These are phyloP conservation scores for Mycena polygramma DNA, from an alignment of 768 basidiomycete species.

Conservation along the genomic window DNA sequence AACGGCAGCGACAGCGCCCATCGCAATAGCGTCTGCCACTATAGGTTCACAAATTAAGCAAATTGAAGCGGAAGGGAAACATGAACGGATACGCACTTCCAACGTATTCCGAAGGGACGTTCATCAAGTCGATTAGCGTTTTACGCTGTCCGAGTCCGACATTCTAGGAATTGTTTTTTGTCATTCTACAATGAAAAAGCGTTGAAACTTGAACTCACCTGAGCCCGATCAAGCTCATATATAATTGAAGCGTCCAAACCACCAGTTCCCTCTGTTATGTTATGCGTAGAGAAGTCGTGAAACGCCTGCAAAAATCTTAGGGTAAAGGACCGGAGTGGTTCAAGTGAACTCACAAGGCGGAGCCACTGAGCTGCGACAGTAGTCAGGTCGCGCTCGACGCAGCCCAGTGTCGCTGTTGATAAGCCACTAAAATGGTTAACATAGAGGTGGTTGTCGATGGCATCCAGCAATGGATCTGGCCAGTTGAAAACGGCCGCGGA, in stretches of 20 bases:
- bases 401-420: too few species aligned
- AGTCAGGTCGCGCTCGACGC: too few species aligned
- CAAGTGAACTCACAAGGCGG: too few species aligned
- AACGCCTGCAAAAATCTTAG: too few species aligned
- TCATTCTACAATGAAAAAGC: constrained; percentile 16
- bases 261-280: constrained; percentile 40
- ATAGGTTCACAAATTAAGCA: background rate
- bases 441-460: too few species aligned
- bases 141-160: background rate
- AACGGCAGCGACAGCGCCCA: constrained; percentile 4
- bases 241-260: constrained; percentile 38
- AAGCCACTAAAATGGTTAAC: too few species aligned
- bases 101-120: constrained; percentile 1
- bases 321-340: too few species aligned
- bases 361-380: too few species aligned
- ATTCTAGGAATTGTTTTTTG: constrained; percentile 11
- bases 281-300: constrained; percentile 44
- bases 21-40: background rate
- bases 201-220: constrained; percentile 10
- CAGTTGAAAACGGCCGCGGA: too few species aligned
- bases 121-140: background rate
- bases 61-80: too few species aligned
- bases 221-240: constrained; percentile 37
- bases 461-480: too few species aligned
- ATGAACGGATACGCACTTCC: constrained; percentile 1